Evolutionary conservation across 2,329 filamentous ascomycete species (phyloP).

Genomic region (Colletotrichum abscissum): DNA sequence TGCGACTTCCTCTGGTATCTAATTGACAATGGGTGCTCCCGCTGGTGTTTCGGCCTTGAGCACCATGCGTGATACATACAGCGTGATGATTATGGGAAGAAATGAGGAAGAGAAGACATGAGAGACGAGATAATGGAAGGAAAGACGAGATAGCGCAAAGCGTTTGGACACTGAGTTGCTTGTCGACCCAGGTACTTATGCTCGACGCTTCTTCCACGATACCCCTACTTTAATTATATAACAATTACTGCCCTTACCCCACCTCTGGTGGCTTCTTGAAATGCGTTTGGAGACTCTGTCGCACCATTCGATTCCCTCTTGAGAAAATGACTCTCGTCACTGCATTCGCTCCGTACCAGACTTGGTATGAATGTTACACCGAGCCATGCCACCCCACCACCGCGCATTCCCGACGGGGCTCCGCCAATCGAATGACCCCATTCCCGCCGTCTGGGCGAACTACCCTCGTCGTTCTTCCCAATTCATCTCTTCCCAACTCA

Average conservation of each 20-base stretch:
- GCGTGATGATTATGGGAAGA: no score
- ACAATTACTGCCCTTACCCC: no score
- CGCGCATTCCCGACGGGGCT: background rate
- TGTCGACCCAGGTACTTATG: no score
- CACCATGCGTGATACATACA: no score
- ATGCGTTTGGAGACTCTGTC: background rate
- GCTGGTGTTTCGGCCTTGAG: no score
- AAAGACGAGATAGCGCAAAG: no score
- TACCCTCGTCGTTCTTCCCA: background rate
- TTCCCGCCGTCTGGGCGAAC: conserved; percentile 4
- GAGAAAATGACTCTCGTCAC: background rate
- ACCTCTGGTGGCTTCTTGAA: no score
- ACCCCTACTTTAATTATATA: no score
- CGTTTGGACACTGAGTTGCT: no score
- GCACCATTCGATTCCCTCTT: no score
- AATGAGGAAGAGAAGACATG: background rate
- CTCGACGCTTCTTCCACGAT: background rate
- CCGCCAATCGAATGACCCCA: conserved; percentile 26
- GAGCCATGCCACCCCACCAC: background rate
- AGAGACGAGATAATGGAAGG: background rate
- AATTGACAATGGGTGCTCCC: no score
- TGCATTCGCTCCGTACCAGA: background rate
- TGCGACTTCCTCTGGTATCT: background rate
- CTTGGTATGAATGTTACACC: conserved; percentile 5
- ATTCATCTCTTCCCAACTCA: conserved; percentile 17